A percentile compares a stretch with the other conserved stretches of the same genome.
phyloP scores from a whole-genome alignment of 768 basidiomycete genomes.

The Naganishia vishniacii region DNA sequence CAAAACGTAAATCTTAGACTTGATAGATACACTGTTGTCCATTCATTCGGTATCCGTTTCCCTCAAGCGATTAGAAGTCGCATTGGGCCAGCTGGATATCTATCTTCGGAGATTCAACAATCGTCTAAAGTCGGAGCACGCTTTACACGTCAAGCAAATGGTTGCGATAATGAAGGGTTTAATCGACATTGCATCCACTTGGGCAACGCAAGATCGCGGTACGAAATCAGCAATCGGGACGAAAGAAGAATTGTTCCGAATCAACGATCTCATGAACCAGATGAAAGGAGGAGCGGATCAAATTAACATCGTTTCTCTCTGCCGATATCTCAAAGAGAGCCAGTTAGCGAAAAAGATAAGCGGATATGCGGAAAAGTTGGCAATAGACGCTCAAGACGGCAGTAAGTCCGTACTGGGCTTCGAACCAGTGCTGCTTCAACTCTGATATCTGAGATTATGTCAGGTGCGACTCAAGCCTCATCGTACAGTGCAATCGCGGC shows the following conservation, averaged over 20 bases:
- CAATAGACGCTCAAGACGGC: constrained; percentile 48
- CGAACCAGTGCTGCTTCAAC: background rate
- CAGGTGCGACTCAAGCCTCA: constrained; percentile 3
- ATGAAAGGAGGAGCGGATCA: constrained; percentile 65
- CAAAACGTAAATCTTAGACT: constrained; percentile 53
- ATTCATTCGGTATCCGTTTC: constrained; percentile 70
- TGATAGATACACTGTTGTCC: constrained; percentile 82
- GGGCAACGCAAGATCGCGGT: constrained; percentile 14
- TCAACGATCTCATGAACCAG: constrained; percentile 60
- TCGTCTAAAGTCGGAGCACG: constrained; percentile 66
- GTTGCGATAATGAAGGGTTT: constrained; percentile 67
- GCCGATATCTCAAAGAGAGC: constrained; percentile 70
- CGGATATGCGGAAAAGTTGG: constrained; percentile 68
- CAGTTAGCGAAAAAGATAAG: constrained; percentile 64
- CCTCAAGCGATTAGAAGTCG: constrained; percentile 56
- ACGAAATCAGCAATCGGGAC: constrained; percentile 17
- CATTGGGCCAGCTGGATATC: constrained; percentile 66
- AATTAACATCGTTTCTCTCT: constrained; percentile 77
- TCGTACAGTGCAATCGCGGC: constrained; percentile 56
- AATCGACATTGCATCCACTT: constrained; percentile 1
- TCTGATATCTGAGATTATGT: too few relatives aligned
- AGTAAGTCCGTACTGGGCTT: constrained; percentile 46
- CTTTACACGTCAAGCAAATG: constrained; percentile 73
- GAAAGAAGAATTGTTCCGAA: constrained; percentile 62
- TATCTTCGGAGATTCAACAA: constrained; percentile 74